These are phyloP conservation scores for Heteromeles arbutifolia DNA, from an alignment of 306 rosid species.

Conservation along the genomic window DNA sequence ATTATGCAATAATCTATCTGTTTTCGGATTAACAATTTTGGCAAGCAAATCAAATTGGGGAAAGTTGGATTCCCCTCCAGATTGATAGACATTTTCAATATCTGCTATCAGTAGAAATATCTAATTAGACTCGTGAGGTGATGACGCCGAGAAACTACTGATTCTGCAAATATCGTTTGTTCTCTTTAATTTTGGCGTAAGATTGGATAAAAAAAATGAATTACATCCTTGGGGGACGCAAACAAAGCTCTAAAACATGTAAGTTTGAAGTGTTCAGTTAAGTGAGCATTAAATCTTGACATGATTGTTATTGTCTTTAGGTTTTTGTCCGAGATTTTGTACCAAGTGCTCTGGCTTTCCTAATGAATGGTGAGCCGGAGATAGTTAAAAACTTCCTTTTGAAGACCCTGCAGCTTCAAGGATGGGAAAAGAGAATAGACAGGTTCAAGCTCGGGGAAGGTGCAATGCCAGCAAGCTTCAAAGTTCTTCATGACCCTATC, in stretches of 20 bases:
- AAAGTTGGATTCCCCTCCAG: not conserved
- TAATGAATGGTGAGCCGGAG: slow-evolving; percentile 93
- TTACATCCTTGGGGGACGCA: not conserved
- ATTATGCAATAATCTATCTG: not conserved
- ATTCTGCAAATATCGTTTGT: not conserved
- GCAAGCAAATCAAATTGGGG: not conserved
- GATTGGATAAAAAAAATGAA: not conserved
- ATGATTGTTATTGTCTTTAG: slow-evolving; percentile 20
- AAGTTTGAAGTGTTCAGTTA: not conserved
- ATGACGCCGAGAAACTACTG: not conserved
- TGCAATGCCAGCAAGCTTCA: slow-evolving; percentile 92
- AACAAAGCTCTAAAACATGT: not conserved
- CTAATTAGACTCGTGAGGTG: not conserved
- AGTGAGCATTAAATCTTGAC: not conserved
- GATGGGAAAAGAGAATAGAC: slow-evolving; percentile 88
- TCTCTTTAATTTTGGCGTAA: not conserved
- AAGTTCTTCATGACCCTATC: slow-evolving; percentile 75
- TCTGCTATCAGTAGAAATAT: not conserved
- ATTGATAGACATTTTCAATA: not conserved
- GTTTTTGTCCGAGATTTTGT: slow-evolving; percentile 92
- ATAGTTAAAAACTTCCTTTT: slow-evolving; percentile 75
- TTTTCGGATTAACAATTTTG: not conserved
- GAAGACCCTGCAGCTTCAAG: slow-evolving; percentile 83
- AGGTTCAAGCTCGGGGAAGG: slow-evolving; percentile 94
- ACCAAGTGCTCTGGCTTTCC: slow-evolving; percentile 84